A percentile compares a stretch with the other conserved stretches of the same genome.
Evolutionary conservation across 1,139 yeast genomes (phyloP).

Genomic region (Pichia sp.): DNA sequence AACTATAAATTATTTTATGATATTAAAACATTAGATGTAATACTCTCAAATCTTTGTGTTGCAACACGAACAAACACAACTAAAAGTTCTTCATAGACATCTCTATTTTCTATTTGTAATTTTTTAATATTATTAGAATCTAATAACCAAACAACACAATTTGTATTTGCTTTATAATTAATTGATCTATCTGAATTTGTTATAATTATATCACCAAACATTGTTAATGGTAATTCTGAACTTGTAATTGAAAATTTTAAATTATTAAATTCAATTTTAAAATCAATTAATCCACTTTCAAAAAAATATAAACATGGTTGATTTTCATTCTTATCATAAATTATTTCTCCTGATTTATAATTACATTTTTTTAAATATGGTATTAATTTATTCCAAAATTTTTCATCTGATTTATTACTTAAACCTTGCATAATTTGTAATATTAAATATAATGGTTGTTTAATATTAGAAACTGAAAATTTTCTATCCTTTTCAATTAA

Average conservation of each 20-base stretch:
- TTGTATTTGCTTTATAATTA: conserved; percentile 43
- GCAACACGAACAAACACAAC: conserved; percentile 59
- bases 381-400: conserved; percentile 57
- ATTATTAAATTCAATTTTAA: conserved; percentile 43
- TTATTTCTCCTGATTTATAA: conserved; percentile 40
- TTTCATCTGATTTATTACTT: conserved; percentile 48
- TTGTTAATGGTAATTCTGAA: conserved; percentile 66
- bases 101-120: conserved; percentile 25
- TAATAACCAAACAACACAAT: conserved; percentile 69
- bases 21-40: conserved; percentile 63
- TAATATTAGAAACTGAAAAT: conserved; percentile 7
- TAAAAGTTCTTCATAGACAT: conserved; percentile 63
- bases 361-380: conserved; percentile 47
- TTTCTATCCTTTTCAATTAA: conserved; percentile 5
- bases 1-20: conserved; percentile 30
- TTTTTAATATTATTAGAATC: conserved; percentile 35
- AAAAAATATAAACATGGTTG: conserved; percentile 56
- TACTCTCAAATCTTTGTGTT: conserved; percentile 67
- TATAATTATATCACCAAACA: conserved; percentile 66
- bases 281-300: conserved; percentile 73
- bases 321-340: conserved; percentile 40
- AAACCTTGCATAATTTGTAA: conserved; percentile 67
- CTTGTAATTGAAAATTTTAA: conserved; percentile 66
- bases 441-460: conserved; percentile 55
- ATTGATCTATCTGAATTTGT: conserved; percentile 38